Evolutionary conservation across 257 asterid species (phyloP).

Genomic region (Primulina huaijiensis): DNA sequence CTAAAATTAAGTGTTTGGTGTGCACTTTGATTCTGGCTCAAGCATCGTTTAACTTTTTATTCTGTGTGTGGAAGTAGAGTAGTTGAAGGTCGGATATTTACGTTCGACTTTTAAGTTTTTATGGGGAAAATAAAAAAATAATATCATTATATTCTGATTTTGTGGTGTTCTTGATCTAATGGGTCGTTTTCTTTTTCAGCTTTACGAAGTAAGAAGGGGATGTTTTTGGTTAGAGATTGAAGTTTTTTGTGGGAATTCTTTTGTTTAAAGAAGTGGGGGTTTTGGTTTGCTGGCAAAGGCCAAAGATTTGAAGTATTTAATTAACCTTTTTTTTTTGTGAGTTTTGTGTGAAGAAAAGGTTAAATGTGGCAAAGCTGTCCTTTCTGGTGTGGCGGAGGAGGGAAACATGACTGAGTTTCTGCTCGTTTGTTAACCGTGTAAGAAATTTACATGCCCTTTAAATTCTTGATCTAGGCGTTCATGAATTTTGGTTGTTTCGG

Average conservation of each 20-base stretch:
- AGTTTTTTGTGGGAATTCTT: not conserved
- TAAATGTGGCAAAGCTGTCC: conserved; percentile 16
- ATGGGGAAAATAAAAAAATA: not conserved
- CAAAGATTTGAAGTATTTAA: not conserved
- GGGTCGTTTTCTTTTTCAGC: not conserved
- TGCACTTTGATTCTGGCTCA: conserved; percentile 29
- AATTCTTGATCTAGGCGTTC: not conserved
- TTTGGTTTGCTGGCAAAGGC: not conserved
- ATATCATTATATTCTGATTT: conserved; percentile 12
- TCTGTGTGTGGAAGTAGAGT: conserved; percentile 6
- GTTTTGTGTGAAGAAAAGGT: not conserved
- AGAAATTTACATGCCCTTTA: conserved; percentile 5
- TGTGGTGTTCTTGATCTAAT: conserved; percentile 12
- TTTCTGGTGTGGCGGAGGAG: conserved; percentile 14
- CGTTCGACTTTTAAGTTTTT: conserved; percentile 15
- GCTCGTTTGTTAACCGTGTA: conserved; percentile 17
- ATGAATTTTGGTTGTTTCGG: not conserved
- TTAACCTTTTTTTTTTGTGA: too few relatives aligned
- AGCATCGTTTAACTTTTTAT: conserved; percentile 12
- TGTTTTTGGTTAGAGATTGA: not conserved
- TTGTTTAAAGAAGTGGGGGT: not conserved
- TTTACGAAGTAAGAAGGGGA: conserved; percentile 2
- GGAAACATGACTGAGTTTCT: conserved; percentile 16
- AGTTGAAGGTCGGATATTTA: conserved; percentile 4
- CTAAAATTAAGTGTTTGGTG: conserved; percentile 16